These are phyloP conservation scores for Podaxis mareebaensis DNA, from an alignment of 768 basidiomycete genomes.

Conservation along the genomic window DNA sequence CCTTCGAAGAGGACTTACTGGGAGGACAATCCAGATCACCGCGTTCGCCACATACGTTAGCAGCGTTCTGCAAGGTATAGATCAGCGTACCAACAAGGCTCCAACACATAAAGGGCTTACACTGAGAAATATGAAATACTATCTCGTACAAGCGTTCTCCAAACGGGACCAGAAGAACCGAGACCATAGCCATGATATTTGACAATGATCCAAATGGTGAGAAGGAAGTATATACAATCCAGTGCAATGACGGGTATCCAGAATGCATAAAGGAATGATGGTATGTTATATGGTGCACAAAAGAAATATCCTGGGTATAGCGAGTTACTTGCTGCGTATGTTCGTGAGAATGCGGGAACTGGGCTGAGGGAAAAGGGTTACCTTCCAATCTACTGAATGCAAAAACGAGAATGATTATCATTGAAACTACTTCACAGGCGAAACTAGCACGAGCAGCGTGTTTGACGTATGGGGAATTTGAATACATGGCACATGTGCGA, in stretches of 20 bases:
- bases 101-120: constrained; percentile 20
- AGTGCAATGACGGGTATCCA: constrained; percentile 28
- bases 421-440: constrained; percentile 20
- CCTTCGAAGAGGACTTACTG: constrained; percentile 16
- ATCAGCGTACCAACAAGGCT: not conserved
- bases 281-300: constrained; percentile 21
- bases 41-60: constrained; percentile 22
- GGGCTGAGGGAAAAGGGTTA: constrained; percentile 1
- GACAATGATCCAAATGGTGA: constrained; percentile 22
- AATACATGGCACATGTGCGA: constrained; percentile 28
- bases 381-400: constrained; percentile 20
- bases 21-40: constrained; percentile 22
- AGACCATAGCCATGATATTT: constrained; percentile 10
- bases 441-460: constrained; percentile 17
- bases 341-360: not conserved
- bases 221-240: constrained; percentile 23
- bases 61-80: constrained; percentile 20
- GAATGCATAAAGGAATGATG: constrained; percentile 22
- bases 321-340: constrained; percentile 16
- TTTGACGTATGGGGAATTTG: constrained; percentile 17
- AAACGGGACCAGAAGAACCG: constrained; percentile 16
- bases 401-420: constrained; percentile 18
- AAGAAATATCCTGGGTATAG: constrained; percentile 17
- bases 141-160: constrained; percentile 26
- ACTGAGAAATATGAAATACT: constrained; percentile 28